Percentiles rank a stretch among this genome's conserved stretches.
These are phyloP conservation scores for Botrytis medusae DNA, from an alignment of 2,329 filamentous ascomycete genomes.

Conservation along the genomic window DNA sequence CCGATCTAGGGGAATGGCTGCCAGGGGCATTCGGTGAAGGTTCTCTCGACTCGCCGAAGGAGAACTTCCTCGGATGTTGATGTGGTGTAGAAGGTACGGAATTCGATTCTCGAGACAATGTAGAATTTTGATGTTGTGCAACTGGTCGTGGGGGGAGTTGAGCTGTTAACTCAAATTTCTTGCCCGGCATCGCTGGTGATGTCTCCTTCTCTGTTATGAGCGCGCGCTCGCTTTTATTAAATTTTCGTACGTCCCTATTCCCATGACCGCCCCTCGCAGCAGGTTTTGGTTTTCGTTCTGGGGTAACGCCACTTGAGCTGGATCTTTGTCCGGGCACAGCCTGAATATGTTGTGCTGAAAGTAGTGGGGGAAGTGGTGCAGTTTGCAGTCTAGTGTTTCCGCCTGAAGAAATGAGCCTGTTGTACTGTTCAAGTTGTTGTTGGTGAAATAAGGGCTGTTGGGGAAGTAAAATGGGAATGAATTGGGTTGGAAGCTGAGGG, in stretches of 20 bases:
- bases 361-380: conserved; percentile 54
- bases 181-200: conserved; percentile 38
- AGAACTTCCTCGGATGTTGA: conserved; percentile 81
- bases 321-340: conserved; percentile 51
- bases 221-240: conserved; percentile 61
- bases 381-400: conserved; percentile 53
- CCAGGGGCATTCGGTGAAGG: conserved; percentile 77
- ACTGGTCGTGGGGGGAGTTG: conserved; percentile 36
- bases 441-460: conserved; percentile 61
- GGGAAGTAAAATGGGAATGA: conserved; percentile 57
- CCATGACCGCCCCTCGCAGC: conserved; percentile 53
- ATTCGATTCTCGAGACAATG: conserved; percentile 67
- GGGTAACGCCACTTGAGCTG: conserved; percentile 50
- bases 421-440: conserved; percentile 64
- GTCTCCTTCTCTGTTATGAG: conserved; percentile 60
- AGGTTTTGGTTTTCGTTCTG: conserved; percentile 45
- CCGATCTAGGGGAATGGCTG: conserved; percentile 84
- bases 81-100: conserved; percentile 93
- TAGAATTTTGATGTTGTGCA: conserved; percentile 49
- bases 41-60: conserved; percentile 71
- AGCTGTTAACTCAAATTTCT: conserved; percentile 38
- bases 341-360: conserved; percentile 58
- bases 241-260: conserved; percentile 58
- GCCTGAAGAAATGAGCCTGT: conserved; percentile 60
- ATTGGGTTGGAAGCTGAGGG: conserved; percentile 45